Percentiles rank a stretch among this genome's conserved stretches.
Conservation (phyloP, 2,329 filamentous ascomycete species). For the Epichloe gansuensis region DNA sequence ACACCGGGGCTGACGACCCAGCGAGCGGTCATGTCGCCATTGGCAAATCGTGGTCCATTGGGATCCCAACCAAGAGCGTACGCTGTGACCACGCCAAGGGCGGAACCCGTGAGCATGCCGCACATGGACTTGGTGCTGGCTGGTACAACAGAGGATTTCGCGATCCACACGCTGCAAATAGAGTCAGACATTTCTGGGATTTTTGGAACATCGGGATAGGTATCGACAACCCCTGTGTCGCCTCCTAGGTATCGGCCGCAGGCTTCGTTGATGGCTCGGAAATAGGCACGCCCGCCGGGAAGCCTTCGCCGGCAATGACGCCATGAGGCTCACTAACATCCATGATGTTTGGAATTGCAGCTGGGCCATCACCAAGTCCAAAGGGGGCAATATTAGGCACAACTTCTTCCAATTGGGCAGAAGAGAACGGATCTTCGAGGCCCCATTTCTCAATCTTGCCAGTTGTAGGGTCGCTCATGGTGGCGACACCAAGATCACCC, state of each 20-base stretch:
- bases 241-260: slow-evolving; percentile 62
- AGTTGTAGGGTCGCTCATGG: slow-evolving; percentile 64
- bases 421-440: slow-evolving; percentile 59
- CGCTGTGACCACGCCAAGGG: slow-evolving; percentile 68
- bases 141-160: slow-evolving; percentile 64
- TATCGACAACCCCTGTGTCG: slow-evolving; percentile 47
- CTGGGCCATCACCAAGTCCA: slow-evolving; percentile 66
- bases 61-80: slow-evolving; percentile 58
- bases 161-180: slow-evolving; percentile 76
- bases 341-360: slow-evolving; percentile 75
- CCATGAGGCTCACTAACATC: slow-evolving; percentile 81
- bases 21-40: slow-evolving; percentile 71
- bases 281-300: slow-evolving; percentile 70
- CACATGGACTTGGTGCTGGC: slow-evolving; percentile 63
- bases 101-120: slow-evolving; percentile 74
- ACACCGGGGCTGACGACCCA: slow-evolving; percentile 91
- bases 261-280: slow-evolving; percentile 60
- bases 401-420: slow-evolving; percentile 67
- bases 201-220: slow-evolving; percentile 62
- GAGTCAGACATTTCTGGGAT: slow-evolving; percentile 59
- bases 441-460: slow-evolving; percentile 77
- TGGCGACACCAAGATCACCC: slow-evolving; percentile 65
- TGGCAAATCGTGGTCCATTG: slow-evolving; percentile 49
- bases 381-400: slow-evolving; percentile 63
- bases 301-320: slow-evolving; percentile 74